Percentiles rank a stretch among this genome's conserved stretches.
Evolutionary conservation across 176 grass and related monocot genomes (phyloP).

Genomic region (Phragmites australis): DNA sequence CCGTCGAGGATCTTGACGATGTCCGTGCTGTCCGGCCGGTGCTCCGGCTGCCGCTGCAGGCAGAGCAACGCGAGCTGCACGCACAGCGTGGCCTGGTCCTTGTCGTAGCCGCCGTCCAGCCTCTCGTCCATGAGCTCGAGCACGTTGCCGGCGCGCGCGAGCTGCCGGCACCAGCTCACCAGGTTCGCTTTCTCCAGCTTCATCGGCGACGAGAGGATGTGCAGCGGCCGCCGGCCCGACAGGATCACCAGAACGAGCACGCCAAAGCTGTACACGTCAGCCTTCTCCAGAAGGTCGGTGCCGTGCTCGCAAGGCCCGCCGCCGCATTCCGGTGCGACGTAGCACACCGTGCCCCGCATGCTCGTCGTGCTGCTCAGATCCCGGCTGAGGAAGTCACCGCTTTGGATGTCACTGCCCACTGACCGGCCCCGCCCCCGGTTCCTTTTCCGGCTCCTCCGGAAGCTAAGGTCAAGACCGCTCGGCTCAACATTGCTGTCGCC

Average conservation of each 20-base stretch:
- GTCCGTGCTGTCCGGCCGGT: constrained; percentile 76
- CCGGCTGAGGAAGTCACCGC: constrained; percentile 5
- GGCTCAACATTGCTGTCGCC: neutral
- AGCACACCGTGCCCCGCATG: constrained; percentile 83
- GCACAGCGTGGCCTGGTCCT: constrained; percentile 64
- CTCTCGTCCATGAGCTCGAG: constrained; percentile 81
- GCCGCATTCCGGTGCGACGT: constrained; percentile 74
- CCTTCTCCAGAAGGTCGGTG: constrained; percentile 58
- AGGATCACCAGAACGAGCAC: constrained; percentile 77
- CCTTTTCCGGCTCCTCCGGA: neutral
- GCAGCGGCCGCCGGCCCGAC: constrained; percentile 79
- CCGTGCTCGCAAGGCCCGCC: too few species aligned
- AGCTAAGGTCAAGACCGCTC: constrained; percentile 13
- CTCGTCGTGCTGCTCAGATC: constrained; percentile 77
- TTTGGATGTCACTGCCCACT: constrained; percentile 18
- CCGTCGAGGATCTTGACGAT: constrained; percentile 78
- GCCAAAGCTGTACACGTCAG: constrained; percentile 82
- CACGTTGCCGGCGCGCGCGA: constrained; percentile 67
- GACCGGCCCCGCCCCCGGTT: constrained; percentile 25
- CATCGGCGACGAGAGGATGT: constrained; percentile 89
- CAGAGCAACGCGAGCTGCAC: constrained; percentile 79
- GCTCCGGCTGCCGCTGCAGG: constrained; percentile 73
- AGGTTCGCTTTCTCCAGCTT: constrained; percentile 92
- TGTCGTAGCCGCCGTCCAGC: constrained; percentile 60
- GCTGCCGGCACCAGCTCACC: constrained; percentile 83